Conservation (phyloP, 331 rosid genomes). For the Telfairia occidentalis region DNA sequence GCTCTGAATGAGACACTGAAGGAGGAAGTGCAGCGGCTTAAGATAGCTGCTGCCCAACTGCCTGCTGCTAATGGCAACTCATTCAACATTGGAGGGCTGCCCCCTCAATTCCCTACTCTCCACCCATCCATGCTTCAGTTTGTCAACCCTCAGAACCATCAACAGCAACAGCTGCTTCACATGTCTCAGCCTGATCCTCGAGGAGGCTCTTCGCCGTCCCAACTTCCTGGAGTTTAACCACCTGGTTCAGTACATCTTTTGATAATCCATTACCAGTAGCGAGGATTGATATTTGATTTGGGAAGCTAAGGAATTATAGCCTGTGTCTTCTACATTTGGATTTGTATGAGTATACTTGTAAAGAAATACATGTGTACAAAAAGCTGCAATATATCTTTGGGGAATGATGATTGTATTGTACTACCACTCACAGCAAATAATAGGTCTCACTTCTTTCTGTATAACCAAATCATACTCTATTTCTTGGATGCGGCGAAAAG, state of each 20-base stretch:
- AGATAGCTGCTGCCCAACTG: slow-evolving; percentile 44
- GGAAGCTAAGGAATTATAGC: neutral
- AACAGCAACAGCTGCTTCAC: slow-evolving; percentile 35
- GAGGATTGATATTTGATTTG: neutral
- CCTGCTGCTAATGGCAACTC: slow-evolving; percentile 41
- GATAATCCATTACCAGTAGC: neutral
- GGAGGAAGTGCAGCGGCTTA: slow-evolving; percentile 81
- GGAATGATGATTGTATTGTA: neutral
- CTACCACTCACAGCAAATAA: neutral
- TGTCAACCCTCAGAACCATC: slow-evolving; percentile 30
- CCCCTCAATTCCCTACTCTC: slow-evolving; percentile 46
- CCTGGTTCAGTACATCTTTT: slow-evolving; percentile 20
- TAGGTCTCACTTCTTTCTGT: neutral
- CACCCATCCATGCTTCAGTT: slow-evolving; percentile 39
- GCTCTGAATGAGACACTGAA: slow-evolving; percentile 70
- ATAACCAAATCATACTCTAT: neutral
- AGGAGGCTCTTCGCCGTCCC: slow-evolving; percentile 30
- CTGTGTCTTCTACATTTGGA: neutral
- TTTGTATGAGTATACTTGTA: neutral
- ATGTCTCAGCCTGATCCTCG: slow-evolving; percentile 33
- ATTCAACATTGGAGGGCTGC: slow-evolving; percentile 32
- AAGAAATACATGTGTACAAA: slow-evolving; percentile 1
- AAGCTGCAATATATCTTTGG: neutral
- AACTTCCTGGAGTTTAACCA: slow-evolving; percentile 48
- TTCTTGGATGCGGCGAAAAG: neutral